Conservation (phyloP, 768 basidiomycete species). For the Coprinopsis sp. region DNA sequence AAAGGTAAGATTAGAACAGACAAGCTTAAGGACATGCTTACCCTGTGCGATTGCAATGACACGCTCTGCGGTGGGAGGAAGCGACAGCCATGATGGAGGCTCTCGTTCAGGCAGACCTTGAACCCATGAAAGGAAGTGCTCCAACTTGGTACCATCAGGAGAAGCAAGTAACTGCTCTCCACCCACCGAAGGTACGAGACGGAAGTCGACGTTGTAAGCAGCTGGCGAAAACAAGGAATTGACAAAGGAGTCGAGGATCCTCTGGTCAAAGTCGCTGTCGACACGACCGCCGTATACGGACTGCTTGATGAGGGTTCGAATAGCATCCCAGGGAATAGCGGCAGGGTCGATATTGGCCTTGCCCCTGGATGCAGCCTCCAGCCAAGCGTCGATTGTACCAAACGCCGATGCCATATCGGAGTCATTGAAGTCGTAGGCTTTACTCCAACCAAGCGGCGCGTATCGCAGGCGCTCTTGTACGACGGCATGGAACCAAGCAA, state of each 20-base stretch:
- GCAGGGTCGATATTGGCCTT: conserved; percentile 89
- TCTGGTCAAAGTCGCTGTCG: conserved; percentile 94
- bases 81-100: conserved; percentile 90
- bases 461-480: conserved; percentile 96
- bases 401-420: conserved; percentile 95
- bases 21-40: conserved; percentile 26
- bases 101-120: conserved; percentile 86
- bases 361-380: conserved; percentile 75
- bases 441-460: conserved; percentile 94
- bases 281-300: conserved; percentile 93
- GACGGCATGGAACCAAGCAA: conserved; percentile 99
- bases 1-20: neutral
- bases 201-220: conserved; percentile 93
- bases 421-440: conserved; percentile 97
- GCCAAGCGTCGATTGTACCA: conserved; percentile 88
- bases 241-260: conserved; percentile 89
- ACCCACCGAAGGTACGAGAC: conserved; percentile 65
- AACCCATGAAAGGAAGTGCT: conserved; percentile 90
- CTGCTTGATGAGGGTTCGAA: conserved; percentile 91
- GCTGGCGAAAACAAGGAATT: conserved; percentile 81
- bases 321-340: conserved; percentile 90
- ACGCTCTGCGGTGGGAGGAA: conserved; percentile 88
- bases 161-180: conserved; percentile 56
- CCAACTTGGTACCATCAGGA: conserved; percentile 90
- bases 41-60: conserved; percentile 92